These are phyloP conservation scores for Phialophora expanda DNA, from an alignment of 2,329 filamentous ascomycete genomes.

Conservation along the genomic window DNA sequence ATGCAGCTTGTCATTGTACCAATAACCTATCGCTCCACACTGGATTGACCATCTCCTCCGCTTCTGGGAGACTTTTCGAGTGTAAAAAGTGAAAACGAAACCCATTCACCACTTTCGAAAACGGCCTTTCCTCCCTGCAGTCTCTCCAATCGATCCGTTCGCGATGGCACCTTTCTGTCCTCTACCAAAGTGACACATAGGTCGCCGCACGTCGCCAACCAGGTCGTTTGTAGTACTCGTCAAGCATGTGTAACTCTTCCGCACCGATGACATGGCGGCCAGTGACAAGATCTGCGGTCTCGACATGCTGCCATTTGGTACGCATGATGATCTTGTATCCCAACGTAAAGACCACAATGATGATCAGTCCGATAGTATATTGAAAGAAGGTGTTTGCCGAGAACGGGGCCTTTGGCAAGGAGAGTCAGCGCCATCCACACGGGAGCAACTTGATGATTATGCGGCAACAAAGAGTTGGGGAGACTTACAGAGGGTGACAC, in stretches of 20 bases:
- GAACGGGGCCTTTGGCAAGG: slow-evolving; percentile 2
- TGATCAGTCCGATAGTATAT: slow-evolving; percentile 40
- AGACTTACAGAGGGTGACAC: slow-evolving; percentile 25
- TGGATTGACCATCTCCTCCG: too few relatives aligned
- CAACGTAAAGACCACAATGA: slow-evolving; percentile 38
- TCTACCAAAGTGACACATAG: slow-evolving; percentile 34
- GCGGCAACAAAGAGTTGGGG: too few relatives aligned
- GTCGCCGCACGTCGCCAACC: slow-evolving; percentile 39
- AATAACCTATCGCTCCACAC: too few relatives aligned
- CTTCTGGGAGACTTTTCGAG: too few relatives aligned
- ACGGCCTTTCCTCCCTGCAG: too few relatives aligned
- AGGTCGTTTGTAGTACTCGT: slow-evolving; percentile 37
- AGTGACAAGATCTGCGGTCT: slow-evolving; percentile 37
- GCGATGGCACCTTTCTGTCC: too few relatives aligned
- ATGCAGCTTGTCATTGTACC: too few relatives aligned
- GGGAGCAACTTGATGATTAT: not conserved
- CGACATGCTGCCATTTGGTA: slow-evolving; percentile 35
- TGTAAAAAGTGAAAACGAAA: too few relatives aligned
- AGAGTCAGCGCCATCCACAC: not conserved
- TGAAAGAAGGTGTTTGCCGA: slow-evolving; percentile 41
- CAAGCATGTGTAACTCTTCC: slow-evolving; percentile 39
- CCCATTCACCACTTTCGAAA: too few relatives aligned
- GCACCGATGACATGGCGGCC: slow-evolving; percentile 36
- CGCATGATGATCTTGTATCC: slow-evolving; percentile 40
- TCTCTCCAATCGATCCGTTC: too few relatives aligned